A percentile compares a stretch with the other conserved stretches of the same genome.
Conservation (phyloP, 2,329 filamentous ascomycete species). For the Tolypocladium amazonense region DNA sequence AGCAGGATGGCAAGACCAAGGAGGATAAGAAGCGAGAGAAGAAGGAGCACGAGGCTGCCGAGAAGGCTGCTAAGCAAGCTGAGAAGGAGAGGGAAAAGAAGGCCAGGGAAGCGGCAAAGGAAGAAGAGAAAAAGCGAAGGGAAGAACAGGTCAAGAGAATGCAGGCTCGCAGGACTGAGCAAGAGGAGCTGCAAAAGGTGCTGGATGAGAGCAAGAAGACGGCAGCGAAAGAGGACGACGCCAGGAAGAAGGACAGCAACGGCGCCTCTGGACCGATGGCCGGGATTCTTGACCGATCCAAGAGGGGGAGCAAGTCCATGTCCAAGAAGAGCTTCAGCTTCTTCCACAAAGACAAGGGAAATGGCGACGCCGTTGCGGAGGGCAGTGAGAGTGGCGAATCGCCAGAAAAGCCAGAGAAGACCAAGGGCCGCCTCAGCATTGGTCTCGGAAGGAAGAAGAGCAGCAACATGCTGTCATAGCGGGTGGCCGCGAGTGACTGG, state of each 20-base stretch:
- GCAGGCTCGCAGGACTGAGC: slow-evolving; percentile 42
- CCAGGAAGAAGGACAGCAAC: slow-evolving; percentile 24
- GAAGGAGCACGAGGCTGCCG: slow-evolving; percentile 49
- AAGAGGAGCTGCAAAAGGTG: slow-evolving; percentile 50
- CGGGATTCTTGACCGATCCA: slow-evolving; percentile 51
- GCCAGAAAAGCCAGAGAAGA: slow-evolving; percentile 36
- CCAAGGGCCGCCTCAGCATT: slow-evolving; percentile 57
- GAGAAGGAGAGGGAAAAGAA: slow-evolving; percentile 24
- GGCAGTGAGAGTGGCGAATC: slow-evolving; percentile 20
- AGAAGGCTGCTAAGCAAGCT: slow-evolving; percentile 48
- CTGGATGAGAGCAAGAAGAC: slow-evolving; percentile 56
- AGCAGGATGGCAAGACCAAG: slow-evolving; percentile 32
- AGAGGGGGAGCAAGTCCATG: slow-evolving; percentile 67
- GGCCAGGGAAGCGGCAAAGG: slow-evolving; percentile 35
- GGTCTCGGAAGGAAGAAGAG: slow-evolving; percentile 63
- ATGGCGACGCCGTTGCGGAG: slow-evolving; percentile 10
- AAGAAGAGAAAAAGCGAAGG: slow-evolving; percentile 25
- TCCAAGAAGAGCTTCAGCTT: slow-evolving; percentile 65
- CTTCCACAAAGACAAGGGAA: slow-evolving; percentile 41
- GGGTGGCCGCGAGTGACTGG: not conserved
- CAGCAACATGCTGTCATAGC: slow-evolving; percentile 27
- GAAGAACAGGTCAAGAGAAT: slow-evolving; percentile 46
- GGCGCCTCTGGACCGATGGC: slow-evolving; percentile 29
- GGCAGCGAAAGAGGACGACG: slow-evolving; percentile 41
- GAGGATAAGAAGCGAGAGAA: slow-evolving; percentile 57